phyloP scores from a whole-genome alignment of 371 early-diverging fungal genomes.

The Mucor indicus region DNA sequence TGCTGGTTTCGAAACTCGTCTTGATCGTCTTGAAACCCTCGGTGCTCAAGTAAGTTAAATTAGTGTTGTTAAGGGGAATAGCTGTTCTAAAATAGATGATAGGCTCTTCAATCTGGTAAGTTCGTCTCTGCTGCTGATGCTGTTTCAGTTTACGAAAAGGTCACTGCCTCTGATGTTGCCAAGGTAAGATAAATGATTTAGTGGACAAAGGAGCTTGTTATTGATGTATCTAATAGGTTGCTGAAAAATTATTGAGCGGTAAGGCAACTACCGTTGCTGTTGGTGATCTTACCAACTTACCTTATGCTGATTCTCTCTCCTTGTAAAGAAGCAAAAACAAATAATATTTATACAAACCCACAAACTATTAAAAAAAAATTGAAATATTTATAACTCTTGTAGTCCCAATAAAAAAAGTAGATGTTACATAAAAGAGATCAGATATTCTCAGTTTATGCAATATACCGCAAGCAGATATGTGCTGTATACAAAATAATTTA shows the following conservation, averaged over 20 bases:
- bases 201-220: neutral
- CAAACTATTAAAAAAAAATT: too few relatives aligned
- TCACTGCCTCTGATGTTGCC: constrained; percentile 62
- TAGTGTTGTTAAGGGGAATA: too few relatives aligned
- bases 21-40: constrained; percentile 48
- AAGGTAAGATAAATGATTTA: constrained; percentile 36
- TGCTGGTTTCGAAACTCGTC: constrained; percentile 58
- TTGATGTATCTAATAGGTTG: too few relatives aligned
- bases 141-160: constrained; percentile 55
- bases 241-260: constrained; percentile 63
- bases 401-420: too few relatives aligned
- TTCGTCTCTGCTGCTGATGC: constrained; percentile 48
- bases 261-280: constrained; percentile 82
- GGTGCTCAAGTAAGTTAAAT: constrained; percentile 43
- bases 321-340: constrained; percentile 31
- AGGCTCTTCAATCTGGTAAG: constrained; percentile 48
- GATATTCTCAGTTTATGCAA: too few relatives aligned
- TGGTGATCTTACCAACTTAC: constrained; percentile 75
- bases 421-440: too few relatives aligned
- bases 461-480: too few relatives aligned
- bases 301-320: constrained; percentile 83
- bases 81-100: too few relatives aligned
- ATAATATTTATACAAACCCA: constrained; percentile 12
- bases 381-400: too few relatives aligned
- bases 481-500: too few relatives aligned